Percentiles rank a stretch among this genome's conserved stretches.
Evolutionary conservation across 345 rosid genomes (phyloP).

Genomic region (Aquilaria yunnanensis): DNA sequence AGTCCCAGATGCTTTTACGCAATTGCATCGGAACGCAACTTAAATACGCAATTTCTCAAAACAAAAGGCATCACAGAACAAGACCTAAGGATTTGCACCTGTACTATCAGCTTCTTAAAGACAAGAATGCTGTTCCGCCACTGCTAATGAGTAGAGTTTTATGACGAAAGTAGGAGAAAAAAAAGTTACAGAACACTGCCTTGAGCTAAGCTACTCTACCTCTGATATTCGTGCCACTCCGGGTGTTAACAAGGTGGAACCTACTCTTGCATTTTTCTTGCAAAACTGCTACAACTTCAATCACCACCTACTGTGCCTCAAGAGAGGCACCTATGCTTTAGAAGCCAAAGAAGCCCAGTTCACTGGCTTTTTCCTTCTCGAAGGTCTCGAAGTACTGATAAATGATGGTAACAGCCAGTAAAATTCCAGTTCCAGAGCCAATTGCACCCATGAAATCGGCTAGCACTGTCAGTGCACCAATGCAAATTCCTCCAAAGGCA

Average conservation of each 20-base stretch:
- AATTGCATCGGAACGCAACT: no score
- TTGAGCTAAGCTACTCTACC: no score
- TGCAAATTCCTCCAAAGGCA: conserved; percentile 65
- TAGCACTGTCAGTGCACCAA: conserved; percentile 58
- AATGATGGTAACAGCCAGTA: conserved; percentile 56
- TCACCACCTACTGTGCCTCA: neutral
- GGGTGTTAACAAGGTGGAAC: neutral
- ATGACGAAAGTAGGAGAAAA: no score
- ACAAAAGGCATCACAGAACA: no score
- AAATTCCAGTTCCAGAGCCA: conserved; percentile 59
- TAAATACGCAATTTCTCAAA: no score
- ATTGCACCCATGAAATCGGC: conserved; percentile 74
- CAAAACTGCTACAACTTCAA: neutral
- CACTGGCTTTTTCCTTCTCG: conserved; percentile 61
- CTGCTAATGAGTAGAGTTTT: no score
- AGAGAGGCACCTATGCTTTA: conserved; percentile 11
- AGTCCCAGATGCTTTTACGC: no score
- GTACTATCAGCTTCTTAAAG: no score
- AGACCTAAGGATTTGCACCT: no score
- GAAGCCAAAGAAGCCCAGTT: conserved; percentile 69
- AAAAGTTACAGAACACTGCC: no score
- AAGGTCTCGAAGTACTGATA: conserved; percentile 61
- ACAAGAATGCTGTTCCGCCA: no score
- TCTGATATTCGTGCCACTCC: no score
- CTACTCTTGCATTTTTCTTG: neutral